A percentile compares a stretch with the other conserved stretches of the same genome.
Conservation (phyloP, 129 eudicot species). For the Kitagawia praeruptora region DNA sequence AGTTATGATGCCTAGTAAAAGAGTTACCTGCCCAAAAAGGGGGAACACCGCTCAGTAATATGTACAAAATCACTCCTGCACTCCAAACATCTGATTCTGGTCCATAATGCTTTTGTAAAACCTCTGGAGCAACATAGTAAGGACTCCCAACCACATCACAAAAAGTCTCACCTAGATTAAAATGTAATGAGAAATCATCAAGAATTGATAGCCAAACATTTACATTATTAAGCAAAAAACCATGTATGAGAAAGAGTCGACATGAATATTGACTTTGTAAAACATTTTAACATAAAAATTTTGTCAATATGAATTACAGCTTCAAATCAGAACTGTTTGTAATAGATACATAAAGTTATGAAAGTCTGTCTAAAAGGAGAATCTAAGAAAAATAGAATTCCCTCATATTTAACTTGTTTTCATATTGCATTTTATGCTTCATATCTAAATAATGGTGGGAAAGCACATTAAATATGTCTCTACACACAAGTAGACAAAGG, state of each 20-base stretch:
- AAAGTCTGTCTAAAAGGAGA: background rate
- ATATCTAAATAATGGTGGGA: background rate
- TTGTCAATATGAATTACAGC: background rate
- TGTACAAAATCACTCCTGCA: conserved; percentile 87
- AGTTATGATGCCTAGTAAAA: background rate
- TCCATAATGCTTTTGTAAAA: conserved; percentile 79
- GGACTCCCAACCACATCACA: conserved; percentile 92
- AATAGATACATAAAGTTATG: background rate
- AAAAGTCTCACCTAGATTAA: conserved; percentile 60
- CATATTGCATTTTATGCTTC: background rate
- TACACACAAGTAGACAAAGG: background rate
- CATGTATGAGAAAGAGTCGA: background rate
- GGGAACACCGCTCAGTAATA: conserved; percentile 80
- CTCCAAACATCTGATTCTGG: conserved; percentile 98
- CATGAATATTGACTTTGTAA: background rate
- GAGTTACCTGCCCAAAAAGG: conserved; percentile 93
- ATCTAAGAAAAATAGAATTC: background rate
- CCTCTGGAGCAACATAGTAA: conserved; percentile 94
- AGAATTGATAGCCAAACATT: background rate
- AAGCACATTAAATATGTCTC: background rate
- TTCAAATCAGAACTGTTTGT: background rate
- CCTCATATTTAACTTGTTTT: background rate
- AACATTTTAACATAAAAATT: background rate
- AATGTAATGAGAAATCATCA: conserved; percentile 5
- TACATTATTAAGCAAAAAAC: background rate